Percentiles rank a stretch among this genome's conserved stretches.
phyloP scores from a whole-genome alignment of 768 basidiomycete species.

The Gloeopeniophorella convolvens region DNA sequence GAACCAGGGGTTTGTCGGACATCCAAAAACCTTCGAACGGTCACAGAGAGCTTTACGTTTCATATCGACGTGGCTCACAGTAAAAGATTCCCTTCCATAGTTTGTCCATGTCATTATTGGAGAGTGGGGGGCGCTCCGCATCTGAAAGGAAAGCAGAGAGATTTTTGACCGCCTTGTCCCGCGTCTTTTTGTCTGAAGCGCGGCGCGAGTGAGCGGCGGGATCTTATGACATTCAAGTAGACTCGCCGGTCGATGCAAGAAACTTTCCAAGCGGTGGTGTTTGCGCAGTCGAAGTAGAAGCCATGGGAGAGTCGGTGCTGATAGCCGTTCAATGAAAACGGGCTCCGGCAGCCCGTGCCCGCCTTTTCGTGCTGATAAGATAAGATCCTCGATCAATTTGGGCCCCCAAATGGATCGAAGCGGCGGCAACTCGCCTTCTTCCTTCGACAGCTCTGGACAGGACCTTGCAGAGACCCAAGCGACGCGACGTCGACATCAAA shows the following conservation, averaged over 20 bases:
- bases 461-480: too few relatives aligned
- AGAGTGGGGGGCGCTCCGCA: conserved; percentile 46
- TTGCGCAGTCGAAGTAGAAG: conserved; percentile 28
- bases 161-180: conserved; percentile 85
- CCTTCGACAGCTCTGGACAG: too few relatives aligned
- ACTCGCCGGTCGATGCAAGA: conserved; percentile 81
- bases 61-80: conserved; percentile 46
- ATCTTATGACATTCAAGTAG: conserved; percentile 4
- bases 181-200: conserved; percentile 73
- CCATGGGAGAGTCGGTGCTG: conserved; percentile 26
- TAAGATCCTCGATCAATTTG: too few relatives aligned
- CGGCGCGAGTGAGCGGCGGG: neutral
- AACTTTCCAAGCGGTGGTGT: conserved; percentile 79
- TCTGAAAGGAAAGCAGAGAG: conserved; percentile 76
- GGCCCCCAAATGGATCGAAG: too few relatives aligned
- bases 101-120: conserved; percentile 78
- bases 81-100: conserved; percentile 98
- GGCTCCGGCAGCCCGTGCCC: too few relatives aligned
- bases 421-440: too few relatives aligned
- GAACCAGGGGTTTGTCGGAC: conserved; percentile 97
- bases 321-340: neutral
- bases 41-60: neutral
- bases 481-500: too few relatives aligned
- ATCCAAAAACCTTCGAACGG: conserved; percentile 86
- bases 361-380: conserved; percentile 8